Percentiles rank a stretch among this genome's conserved stretches.
These are phyloP conservation scores for Phalaenopsis hybrid DNA, from an alignment of 116 monocot genomes.

Conservation along the genomic window DNA sequence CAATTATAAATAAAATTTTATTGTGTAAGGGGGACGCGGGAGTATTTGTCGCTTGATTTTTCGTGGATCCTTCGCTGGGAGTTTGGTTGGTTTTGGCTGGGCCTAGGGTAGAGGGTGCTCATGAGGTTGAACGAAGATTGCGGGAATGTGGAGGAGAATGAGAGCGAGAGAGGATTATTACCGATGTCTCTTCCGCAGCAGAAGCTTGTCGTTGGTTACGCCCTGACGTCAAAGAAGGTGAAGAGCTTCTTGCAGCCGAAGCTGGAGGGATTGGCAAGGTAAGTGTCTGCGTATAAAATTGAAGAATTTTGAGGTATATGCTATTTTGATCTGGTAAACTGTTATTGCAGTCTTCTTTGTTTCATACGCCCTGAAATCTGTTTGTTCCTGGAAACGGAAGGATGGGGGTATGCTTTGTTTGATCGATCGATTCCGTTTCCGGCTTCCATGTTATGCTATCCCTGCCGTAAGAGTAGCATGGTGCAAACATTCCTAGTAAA, in stretches of 20 bases:
- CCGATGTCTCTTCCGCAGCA: constrained; percentile 26
- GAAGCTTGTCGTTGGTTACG: constrained; percentile 84
- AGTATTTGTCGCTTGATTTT: not conserved
- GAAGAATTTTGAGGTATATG: not conserved
- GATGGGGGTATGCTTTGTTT: not conserved
- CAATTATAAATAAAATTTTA: not conserved
- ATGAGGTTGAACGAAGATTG: constrained; percentile 45
- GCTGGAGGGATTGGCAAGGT: constrained; percentile 82
- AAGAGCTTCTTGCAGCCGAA: constrained; percentile 96
- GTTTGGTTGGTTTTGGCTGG: not conserved
- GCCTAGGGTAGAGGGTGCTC: not conserved
- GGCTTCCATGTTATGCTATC: not conserved
- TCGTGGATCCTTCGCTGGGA: not conserved
- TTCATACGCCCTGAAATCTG: not conserved
- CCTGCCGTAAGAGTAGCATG: not conserved
- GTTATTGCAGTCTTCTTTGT: not conserved
- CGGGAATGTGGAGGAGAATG: constrained; percentile 46
- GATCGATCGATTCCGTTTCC: not conserved
- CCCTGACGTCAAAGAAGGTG: constrained; percentile 90
- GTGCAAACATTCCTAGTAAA: not conserved
- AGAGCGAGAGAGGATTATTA: constrained; percentile 20
- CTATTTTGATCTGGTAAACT: not conserved
- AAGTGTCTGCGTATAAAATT: not conserved
- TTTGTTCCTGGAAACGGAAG: not conserved
- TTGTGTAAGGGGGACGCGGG: not conserved